These are phyloP conservation scores for Straminergon stramineum DNA, from an alignment of 225 moss, liverwort and hornwort species.

Conservation along the genomic window DNA sequence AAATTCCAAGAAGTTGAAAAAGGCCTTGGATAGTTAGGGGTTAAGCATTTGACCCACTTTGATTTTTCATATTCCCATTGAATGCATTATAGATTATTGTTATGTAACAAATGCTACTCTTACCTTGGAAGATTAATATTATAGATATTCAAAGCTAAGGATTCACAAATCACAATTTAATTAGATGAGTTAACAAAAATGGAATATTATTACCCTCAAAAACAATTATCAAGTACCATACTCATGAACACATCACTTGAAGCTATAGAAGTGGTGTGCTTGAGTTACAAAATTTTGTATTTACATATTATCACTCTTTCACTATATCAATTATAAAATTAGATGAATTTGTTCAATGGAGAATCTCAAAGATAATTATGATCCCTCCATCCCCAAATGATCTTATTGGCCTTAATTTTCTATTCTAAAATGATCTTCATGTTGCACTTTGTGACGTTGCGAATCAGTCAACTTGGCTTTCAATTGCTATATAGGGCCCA, in stretches of 20 bases:
- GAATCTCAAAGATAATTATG: background rate
- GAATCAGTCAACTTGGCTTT: too few species aligned
- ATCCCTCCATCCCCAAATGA: too few species aligned
- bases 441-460: too few species aligned
- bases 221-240: background rate
- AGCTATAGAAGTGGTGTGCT: background rate
- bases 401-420: too few species aligned
- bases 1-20: too few species aligned
- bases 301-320: background rate
- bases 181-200: background rate
- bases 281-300: background rate
- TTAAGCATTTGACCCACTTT: background rate
- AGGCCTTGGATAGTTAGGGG: too few species aligned
- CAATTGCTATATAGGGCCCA: too few species aligned
- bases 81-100: background rate
- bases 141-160: background rate
- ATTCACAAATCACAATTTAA: background rate
- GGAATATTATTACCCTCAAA: rapidly evolving
- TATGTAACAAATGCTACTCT: background rate
- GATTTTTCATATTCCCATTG: background rate
- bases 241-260: background rate
- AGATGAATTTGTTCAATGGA: background rate
- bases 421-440: too few species aligned
- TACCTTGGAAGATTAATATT: background rate
- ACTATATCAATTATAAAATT: too few species aligned